Conservation (phyloP, 192 early-diverging fungal genomes). For the Rhizophagus prolifer region DNA sequence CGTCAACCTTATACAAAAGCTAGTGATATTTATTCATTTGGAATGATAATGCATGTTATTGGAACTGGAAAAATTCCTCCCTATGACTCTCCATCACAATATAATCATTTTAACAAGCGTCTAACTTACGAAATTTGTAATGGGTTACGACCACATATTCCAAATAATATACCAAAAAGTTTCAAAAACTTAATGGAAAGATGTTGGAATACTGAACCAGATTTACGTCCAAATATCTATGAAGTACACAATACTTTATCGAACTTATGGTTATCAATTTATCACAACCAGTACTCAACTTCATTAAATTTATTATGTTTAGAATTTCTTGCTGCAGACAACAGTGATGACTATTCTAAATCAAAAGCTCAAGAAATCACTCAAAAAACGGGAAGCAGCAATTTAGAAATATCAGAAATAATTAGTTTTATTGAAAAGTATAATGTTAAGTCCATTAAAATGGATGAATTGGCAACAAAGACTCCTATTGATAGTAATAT, state of each 20-base stretch:
- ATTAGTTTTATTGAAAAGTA: no score
- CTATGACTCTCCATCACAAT: not conserved
- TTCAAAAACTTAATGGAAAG: not conserved
- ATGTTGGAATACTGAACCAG: not conserved
- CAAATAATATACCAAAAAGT: not conserved
- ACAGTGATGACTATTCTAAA: not conserved
- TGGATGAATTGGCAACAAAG: no score
- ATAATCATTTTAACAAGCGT: not conserved
- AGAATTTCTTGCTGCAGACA: not conserved
- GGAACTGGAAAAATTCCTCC: not conserved
- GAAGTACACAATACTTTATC: not conserved
- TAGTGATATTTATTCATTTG: not conserved
- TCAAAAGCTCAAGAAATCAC: no score
- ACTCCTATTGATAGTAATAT: no score
- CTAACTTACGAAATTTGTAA: not conserved
- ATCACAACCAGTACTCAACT: not conserved
- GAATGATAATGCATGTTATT: not conserved
- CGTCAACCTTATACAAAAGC: not conserved
- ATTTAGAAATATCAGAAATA: no score
- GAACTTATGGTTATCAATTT: not conserved
- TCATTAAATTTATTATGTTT: not conserved
- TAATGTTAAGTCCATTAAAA: no score
- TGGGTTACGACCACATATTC: not conserved
- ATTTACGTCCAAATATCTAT: not conserved
- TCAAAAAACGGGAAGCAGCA: no score